phyloP scores from a whole-genome alignment of 352 stramenopile genomes.

The Phytophthora ohioensis region DNA sequence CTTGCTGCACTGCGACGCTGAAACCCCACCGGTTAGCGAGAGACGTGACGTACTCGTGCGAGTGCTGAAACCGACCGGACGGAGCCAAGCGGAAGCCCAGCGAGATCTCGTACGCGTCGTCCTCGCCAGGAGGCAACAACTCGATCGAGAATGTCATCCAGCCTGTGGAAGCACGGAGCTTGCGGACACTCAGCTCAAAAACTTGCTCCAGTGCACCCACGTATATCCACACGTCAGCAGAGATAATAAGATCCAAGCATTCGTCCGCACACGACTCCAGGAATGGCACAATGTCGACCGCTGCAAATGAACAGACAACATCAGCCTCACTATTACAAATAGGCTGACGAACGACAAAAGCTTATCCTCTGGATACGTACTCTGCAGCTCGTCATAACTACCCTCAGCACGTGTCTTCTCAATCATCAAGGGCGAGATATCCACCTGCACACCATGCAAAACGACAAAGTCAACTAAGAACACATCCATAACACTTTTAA shows the following conservation, averaged over 20 bases:
- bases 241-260: conserved; percentile 73
- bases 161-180: conserved; percentile 46
- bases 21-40: conserved; percentile 58
- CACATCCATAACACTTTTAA: not conserved
- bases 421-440: conserved; percentile 86
- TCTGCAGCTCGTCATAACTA: conserved; percentile 78
- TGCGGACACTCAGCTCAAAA: conserved; percentile 54
- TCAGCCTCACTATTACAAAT: not conserved
- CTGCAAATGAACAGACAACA: conserved; percentile 35
- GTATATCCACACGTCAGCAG: conserved; percentile 90
- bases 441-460: conserved; percentile 52
- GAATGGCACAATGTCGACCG: conserved; percentile 64
- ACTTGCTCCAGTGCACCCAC: conserved; percentile 76
- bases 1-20: conserved; percentile 44
- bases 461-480: not conserved
- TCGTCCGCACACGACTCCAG: conserved; percentile 47
- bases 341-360: conserved; percentile 1
- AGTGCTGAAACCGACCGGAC: conserved; percentile 85
- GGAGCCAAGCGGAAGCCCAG: conserved; percentile 60
- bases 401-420: conserved; percentile 70
- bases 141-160: conserved; percentile 84
- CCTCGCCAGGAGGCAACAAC: conserved; percentile 33
- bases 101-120: conserved; percentile 5
- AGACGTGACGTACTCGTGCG: conserved; percentile 62
- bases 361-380: conserved; percentile 39